These are phyloP conservation scores for Phylloporus arenicola DNA, from an alignment of 768 basidiomycete species.

Conservation along the genomic window DNA sequence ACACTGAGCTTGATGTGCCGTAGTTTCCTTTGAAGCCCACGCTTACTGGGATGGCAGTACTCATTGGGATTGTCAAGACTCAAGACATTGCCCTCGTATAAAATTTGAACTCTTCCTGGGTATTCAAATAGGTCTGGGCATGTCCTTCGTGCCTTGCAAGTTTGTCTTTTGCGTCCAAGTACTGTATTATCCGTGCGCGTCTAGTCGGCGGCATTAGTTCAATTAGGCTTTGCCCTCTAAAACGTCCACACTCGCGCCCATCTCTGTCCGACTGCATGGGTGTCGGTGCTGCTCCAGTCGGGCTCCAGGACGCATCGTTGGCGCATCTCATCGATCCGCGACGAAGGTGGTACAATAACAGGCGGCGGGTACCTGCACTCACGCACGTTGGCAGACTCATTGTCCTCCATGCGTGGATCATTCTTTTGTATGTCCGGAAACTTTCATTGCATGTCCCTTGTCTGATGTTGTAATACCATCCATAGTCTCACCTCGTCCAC, in stretches of 20 bases:
- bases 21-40: no score
- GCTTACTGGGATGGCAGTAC: no score
- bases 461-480: background rate
- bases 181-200: no score
- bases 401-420: conserved; percentile 62
- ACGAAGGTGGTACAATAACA: conserved; percentile 75
- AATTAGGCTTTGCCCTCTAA: no score
- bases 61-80: no score
- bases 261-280: conserved; percentile 38
- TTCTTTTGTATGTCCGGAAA: conserved; percentile 46
- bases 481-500: conserved; percentile 66
- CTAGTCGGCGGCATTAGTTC: no score
- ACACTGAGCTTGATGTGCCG: no score
- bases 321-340: conserved; percentile 57
- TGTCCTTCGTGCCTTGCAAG: no score
- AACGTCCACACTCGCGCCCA: background rate
- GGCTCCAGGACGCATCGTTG: conserved; percentile 33
- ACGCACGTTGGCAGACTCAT: conserved; percentile 42
- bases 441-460: background rate
- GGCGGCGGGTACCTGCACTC: conserved; percentile 39
- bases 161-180: no score
- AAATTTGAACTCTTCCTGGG: no score
- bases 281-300: conserved; percentile 38
- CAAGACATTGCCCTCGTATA: no score
- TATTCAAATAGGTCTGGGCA: no score